Evolutionary conservation across 495 filamentous ascomycete genomes (phyloP), one percentile per base, ranked within the genome.

Genomic region (Aspergillus kassunensis): DNA sequence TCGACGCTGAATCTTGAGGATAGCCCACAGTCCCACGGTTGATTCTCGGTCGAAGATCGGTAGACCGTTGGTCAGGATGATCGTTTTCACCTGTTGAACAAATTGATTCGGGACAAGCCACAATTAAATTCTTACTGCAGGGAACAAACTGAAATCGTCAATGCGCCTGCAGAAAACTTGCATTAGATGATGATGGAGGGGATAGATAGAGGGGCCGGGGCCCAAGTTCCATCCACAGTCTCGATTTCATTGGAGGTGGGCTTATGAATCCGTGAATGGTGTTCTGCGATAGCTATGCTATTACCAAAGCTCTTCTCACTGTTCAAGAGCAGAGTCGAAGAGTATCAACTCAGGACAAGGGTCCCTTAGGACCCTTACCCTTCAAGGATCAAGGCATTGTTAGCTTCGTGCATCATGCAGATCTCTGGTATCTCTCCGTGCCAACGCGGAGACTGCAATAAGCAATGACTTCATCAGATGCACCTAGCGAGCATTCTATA

Each of bases 141-240:
- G 30, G 51, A 44, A 44, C 40, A 40, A 16, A 46, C 23, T 33
- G 15, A 39, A 53, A 48, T 37, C 44, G 50, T 58, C 55, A 58
- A 49, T 53, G 55, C 55, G 50, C 41, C 55, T 41, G 49, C 55
- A 57, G 55, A 24, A 18, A 47, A 10, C 33, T 29, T 49, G 55
- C 55, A 53, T 46, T 24, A 46, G 37, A 40, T 12, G n/a, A 49
- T 33, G 45, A 42, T 53, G 49, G 49, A 36, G 43, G 50, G 50
- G 45, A 29, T n/a, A 3, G 35, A 53, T 44, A 37, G 49, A 57
- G 55, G 55, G 49, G 55, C 55, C 55, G 55, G 55, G 49, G 55
- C 55, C 55, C 31, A 44, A 40, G 40, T 44, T 15, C 20, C 41
- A 43, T 25, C 29, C 4, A n/a, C 42, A 33, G 42, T 12, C 42